Base-by-base conservation (phyloP, 768 basidiomycete genomes). In the Lentinula lateritia region DNA sequence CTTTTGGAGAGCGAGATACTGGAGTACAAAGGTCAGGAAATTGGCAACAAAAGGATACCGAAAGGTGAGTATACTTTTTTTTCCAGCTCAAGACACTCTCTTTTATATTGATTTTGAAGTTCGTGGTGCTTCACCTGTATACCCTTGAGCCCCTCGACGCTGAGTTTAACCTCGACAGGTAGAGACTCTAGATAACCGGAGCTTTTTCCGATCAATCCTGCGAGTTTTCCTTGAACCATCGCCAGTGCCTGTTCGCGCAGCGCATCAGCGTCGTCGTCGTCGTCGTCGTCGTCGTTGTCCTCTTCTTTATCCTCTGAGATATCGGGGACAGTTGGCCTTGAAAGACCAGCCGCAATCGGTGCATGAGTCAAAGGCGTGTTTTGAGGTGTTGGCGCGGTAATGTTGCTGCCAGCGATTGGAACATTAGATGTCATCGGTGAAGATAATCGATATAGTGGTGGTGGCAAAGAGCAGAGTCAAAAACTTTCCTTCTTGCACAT, bases 151-250 rank as follows among this genome's bases (percentile, higher is more conserved):
- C 87, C 96, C 76, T 95, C 92, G 67, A 99, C 76, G 68, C 87
- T 90, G 74, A 86, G 79, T 77, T 91, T 91, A 69, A 95, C 86
- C 48, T 89, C 85, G 50, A 81, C 75, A 10, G 95, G 90, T 55
- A 98, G 83, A 68, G 80, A 81, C 77, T 98, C 94, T 77, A 99
- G 85, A 78, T 99, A 99, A 13, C 95, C 95, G 13, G 93, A 95
- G 70, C 92, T 93, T 74, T 87, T 88, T 53, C 96, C 96, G 65
- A 98, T 77, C 41, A 99, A 87, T 67, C 80, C 81, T 39, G 87
- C 85, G 63, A 99, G 89, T 74, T 87, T 89, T 66, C 88, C 88
- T 65, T 98, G 93, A 13, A 98, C 93, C 74, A 98, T 82, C 57
- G 86, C 88, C 48, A 93, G 77, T 79, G 93, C 88, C 18, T 88